phyloP scores from a whole-genome alignment of 2,329 filamentous ascomycete species.

The Sclerotinia borealis region DNA sequence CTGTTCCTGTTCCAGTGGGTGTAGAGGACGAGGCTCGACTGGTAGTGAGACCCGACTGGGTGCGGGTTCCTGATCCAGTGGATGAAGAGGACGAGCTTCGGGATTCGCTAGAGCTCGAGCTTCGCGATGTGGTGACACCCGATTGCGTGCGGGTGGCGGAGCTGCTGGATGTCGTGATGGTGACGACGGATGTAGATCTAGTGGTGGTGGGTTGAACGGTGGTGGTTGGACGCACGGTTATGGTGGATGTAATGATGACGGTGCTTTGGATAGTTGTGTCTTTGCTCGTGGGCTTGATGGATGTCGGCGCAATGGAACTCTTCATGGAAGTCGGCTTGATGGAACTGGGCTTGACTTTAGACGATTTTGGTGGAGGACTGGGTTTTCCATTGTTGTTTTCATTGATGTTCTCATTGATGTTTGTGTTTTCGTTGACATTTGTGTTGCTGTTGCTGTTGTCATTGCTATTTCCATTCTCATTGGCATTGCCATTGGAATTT shows the following conservation, averaged over 20 bases:
- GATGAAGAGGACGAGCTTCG: neutral
- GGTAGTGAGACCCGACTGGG: neutral
- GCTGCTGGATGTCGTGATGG: neutral
- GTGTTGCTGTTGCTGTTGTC: neutral
- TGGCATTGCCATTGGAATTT: neutral
- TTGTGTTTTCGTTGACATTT: neutral
- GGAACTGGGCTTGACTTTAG: neutral
- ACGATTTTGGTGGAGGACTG: neutral
- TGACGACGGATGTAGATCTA: neutral
- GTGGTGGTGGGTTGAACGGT: neutral
- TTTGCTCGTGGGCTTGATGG: neutral
- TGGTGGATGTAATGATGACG: neutral
- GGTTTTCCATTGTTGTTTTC: neutral
- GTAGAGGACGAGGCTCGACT: neutral
- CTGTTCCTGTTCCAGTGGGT: neutral
- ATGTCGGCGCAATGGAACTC: neutral
- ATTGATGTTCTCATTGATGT: neutral
- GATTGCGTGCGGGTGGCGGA: neutral
- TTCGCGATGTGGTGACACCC: neutral
- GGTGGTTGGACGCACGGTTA: neutral
- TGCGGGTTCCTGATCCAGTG: neutral
- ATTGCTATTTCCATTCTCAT: neutral
- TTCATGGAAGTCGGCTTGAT: neutral
- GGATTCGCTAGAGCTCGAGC: neutral
- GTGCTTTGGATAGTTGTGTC: neutral